Conservation (phyloP, 805 yeast genomes). For the Kuraishia capsulata region DNA sequence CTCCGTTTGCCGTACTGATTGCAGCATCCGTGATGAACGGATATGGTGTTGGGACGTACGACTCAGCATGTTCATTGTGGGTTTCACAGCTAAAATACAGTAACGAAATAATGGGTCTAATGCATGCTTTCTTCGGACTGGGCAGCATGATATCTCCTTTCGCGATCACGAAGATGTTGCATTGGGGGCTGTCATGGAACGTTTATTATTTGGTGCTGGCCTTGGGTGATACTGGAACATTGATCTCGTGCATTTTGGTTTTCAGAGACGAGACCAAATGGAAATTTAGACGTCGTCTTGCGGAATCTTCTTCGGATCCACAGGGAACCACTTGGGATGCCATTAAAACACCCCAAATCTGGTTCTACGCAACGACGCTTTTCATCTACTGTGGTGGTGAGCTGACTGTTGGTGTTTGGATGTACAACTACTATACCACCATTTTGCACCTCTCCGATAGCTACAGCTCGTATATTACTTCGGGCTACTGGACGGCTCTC, state of each 20-base stretch:
- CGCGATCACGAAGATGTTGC: conserved; percentile 30
- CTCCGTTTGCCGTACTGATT: conserved; percentile 33
- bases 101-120: conserved; percentile 39
- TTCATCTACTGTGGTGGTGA: conserved; percentile 46
- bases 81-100: conserved; percentile 35
- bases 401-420: conserved; percentile 44
- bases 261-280: conserved; percentile 35
- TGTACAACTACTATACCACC: conserved; percentile 35
- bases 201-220: conserved; percentile 31
- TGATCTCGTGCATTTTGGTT: conserved; percentile 15
- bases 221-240: conserved; percentile 14
- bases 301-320: conserved; percentile 6
- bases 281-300: conserved; percentile 26
- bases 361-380: conserved; percentile 30
- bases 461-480: conserved; percentile 35
- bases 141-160: conserved; percentile 47
- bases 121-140: conserved; percentile 45
- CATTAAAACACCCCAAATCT: conserved; percentile 26
- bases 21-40: conserved; percentile 35
- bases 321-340: conserved; percentile 11
- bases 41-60: conserved; percentile 46
- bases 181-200: conserved; percentile 31
- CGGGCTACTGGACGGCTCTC: conserved; percentile 42
- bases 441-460: conserved; percentile 27
- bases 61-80: conserved; percentile 48